Conservation (phyloP, 2,329 filamentous ascomycete genomes). For the Alternaria tenuissima region DNA sequence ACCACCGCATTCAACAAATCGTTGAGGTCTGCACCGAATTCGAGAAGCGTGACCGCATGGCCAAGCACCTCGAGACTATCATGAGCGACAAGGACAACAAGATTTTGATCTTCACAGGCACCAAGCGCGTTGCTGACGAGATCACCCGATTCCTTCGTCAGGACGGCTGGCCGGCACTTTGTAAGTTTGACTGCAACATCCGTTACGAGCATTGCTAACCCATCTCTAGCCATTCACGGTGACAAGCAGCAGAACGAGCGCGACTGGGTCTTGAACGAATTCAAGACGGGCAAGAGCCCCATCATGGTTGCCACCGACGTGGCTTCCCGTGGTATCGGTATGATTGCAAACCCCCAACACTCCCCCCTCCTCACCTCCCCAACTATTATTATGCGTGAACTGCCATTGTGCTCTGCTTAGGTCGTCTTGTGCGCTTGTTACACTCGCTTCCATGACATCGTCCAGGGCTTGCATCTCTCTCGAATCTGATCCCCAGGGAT, state of each 20-base stretch:
- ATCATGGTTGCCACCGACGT: slow-evolving; percentile 99
- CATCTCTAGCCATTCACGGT: slow-evolving; percentile 82
- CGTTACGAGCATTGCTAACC: slow-evolving; percentile 49
- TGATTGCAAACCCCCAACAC: slow-evolving; percentile 73
- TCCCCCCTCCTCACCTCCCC: slow-evolving; percentile 49
- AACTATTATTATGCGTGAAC: slow-evolving; percentile 65
- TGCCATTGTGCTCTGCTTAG: slow-evolving; percentile 86
- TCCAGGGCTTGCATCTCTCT: slow-evolving; percentile 86
- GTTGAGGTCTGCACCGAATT: slow-evolving; percentile 96
- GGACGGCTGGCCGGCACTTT: slow-evolving; percentile 96
- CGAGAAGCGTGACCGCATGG: slow-evolving; percentile 97
- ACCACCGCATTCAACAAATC: slow-evolving; percentile 97
- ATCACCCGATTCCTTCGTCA: slow-evolving; percentile 97
- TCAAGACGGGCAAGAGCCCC: slow-evolving; percentile 98
- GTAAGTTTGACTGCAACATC: slow-evolving; percentile 63
- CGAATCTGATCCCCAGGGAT: slow-evolving; percentile 81
- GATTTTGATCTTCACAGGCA: slow-evolving; percentile 87
- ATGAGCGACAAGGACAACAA: slow-evolving; percentile 98
- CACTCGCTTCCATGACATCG: slow-evolving; percentile 86
- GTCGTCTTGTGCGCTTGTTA: slow-evolving; percentile 77
- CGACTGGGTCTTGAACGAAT: slow-evolving; percentile 99
- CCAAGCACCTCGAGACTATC: slow-evolving; percentile 95
- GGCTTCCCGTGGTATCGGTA: slow-evolving; percentile 99
- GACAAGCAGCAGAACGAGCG: slow-evolving; percentile 99
- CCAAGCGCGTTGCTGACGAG: slow-evolving; percentile 93